Evolutionary conservation across 1,284 basidiomycete species (phyloP).

Genomic region (Lentinus polychrous): DNA sequence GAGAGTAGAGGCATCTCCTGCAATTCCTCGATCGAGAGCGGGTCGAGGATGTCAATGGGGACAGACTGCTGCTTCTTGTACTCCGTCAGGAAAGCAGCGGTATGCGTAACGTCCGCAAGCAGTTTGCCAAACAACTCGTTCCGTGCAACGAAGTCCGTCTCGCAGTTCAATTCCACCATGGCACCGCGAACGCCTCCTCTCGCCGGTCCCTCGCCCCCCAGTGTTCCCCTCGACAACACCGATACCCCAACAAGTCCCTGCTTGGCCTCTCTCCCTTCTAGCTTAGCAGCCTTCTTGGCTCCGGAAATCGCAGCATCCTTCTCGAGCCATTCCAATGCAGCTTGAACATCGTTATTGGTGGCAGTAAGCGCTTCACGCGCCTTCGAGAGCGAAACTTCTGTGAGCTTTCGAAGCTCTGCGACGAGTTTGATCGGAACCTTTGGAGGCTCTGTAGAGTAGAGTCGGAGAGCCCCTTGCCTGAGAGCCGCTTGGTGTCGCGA

Average conservation of each 20-base stretch:
- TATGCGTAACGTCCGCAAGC: conserved; percentile 79
- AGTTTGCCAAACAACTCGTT: conserved; percentile 81
- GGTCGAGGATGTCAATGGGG: neutral
- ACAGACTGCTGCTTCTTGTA: conserved; percentile 21
- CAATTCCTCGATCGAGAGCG: conserved; percentile 44
- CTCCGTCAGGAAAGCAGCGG: conserved; percentile 68
- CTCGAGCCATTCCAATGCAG: conserved; percentile 78
- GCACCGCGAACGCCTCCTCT: conserved; percentile 58
- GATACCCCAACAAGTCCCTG: conserved; percentile 79
- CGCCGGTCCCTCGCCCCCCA: conserved; percentile 21
- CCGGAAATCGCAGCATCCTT: conserved; percentile 67
- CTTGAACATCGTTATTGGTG: conserved; percentile 68
- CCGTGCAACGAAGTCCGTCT: conserved; percentile 93
- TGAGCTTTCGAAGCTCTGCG: conserved; percentile 78
- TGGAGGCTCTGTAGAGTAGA: conserved; percentile 32
- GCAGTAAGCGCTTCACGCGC: conserved; percentile 83
- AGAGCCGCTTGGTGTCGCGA: neutral
- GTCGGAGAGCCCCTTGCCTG: conserved; percentile 10
- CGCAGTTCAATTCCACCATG: conserved; percentile 92
- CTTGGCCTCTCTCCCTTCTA: conserved; percentile 64
- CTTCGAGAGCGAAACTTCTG: conserved; percentile 79
- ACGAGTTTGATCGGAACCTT: conserved; percentile 70
- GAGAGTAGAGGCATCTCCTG: conserved; percentile 66
- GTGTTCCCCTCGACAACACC: conserved; percentile 54
- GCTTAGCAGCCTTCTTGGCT: conserved; percentile 78